Percentiles rank a stretch among this genome's conserved stretches.
These are phyloP conservation scores for Yarrowia deformans DNA, from an alignment of 805 yeast genomes.

Conservation along the genomic window DNA sequence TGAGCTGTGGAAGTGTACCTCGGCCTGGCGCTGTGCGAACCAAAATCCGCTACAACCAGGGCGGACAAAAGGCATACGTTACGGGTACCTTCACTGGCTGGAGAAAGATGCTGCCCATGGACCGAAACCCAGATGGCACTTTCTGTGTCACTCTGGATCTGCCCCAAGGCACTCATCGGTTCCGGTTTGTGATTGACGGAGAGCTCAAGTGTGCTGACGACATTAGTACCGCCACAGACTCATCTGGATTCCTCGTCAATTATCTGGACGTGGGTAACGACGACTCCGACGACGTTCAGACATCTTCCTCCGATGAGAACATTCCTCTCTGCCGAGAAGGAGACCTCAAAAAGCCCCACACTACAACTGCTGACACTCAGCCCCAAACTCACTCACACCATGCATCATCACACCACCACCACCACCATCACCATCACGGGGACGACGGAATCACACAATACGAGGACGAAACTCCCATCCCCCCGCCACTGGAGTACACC, in stretches of 20 bases:
- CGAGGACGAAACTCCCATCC: constrained; percentile 8
- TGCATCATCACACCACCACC: constrained; percentile 9
- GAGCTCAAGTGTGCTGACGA: constrained; percentile 87
- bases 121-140: constrained; percentile 50
- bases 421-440: constrained; percentile 1
- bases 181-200: constrained; percentile 92
- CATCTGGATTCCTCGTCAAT: constrained; percentile 93
- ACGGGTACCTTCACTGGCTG: constrained; percentile 97
- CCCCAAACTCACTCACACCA: background rate
- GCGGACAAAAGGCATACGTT: constrained; percentile 89
- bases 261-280: constrained; percentile 57
- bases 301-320: constrained; percentile 13
- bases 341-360: constrained; percentile 14
- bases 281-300: constrained; percentile 2
- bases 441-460: constrained; percentile 34
- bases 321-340: constrained; percentile 22
- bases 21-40: constrained; percentile 39
- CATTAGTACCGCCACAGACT: constrained; percentile 96
- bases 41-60: constrained; percentile 75
- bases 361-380: background rate
- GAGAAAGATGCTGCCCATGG: constrained; percentile 93
- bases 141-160: constrained; percentile 47
- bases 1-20: constrained; percentile 8
- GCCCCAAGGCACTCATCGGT: constrained; percentile 91
- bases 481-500: constrained; percentile 43